Evolutionary conservation across 139 green algal genomes (phyloP).

Genomic region (Mychonastes homosphaera): DNA sequence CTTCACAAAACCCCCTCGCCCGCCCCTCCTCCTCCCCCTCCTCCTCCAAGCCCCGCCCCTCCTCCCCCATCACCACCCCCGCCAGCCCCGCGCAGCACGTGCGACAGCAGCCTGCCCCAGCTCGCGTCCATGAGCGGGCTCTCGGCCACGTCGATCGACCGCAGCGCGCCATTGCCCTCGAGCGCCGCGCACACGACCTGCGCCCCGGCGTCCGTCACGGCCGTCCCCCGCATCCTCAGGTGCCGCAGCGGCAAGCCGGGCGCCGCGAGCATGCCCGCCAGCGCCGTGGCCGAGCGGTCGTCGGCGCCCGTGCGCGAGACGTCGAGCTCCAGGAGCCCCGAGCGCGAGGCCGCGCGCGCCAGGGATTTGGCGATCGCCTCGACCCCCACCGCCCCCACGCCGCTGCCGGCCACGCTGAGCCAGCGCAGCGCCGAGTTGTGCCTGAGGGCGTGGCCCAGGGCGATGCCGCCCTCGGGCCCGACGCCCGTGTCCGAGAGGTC

Average conservation of each 20-base stretch:
- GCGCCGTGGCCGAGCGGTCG: slow-evolving; percentile 17
- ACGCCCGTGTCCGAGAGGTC: slow-evolving; percentile 6
- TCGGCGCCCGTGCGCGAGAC: slow-evolving; percentile 15
- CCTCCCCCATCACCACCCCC: too few relatives aligned
- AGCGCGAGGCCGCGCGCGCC: slow-evolving; percentile 7
- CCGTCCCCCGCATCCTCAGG: too few relatives aligned
- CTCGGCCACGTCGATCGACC: slow-evolving; percentile 23
- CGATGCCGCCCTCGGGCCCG: slow-evolving; percentile 22
- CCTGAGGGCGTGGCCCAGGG: slow-evolving; percentile 27
- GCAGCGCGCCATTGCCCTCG: slow-evolving; percentile 27
- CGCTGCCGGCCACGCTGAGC: slow-evolving; percentile 18
- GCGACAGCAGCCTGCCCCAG: slow-evolving; percentile 33
- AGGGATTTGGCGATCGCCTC: slow-evolving; percentile 27
- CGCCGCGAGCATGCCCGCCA: slow-evolving; percentile 14
- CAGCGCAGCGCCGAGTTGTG: slow-evolving; percentile 20
- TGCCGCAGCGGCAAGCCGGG: too few relatives aligned
- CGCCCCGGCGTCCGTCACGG: slow-evolving; percentile 27
- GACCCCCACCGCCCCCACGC: slow-evolving; percentile 18
- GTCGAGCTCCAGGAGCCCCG: slow-evolving; percentile 25
- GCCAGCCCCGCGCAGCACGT: too few relatives aligned
- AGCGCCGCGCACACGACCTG: slow-evolving; percentile 26
- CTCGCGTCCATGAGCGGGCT: slow-evolving; percentile 25
- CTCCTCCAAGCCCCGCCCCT: too few relatives aligned
- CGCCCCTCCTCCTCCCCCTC: too few relatives aligned
- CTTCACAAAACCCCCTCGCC: too few relatives aligned